Percentiles rank a stretch among this genome's conserved stretches.
Conservation (phyloP, 78 protist genomes). For the Polysphondylium violaceum region DNA sequence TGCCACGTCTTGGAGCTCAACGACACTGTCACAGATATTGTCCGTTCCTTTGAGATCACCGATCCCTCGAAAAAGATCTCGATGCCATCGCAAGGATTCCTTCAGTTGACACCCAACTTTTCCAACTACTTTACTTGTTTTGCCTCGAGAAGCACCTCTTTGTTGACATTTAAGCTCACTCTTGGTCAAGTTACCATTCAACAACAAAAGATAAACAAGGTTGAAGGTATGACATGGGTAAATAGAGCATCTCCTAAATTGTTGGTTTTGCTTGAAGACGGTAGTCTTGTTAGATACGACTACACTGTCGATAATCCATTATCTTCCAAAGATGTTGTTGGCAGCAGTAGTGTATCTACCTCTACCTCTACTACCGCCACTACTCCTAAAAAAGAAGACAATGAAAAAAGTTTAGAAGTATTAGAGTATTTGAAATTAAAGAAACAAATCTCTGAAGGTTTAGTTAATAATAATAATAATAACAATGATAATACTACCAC, state of each 20-base stretch:
- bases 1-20: constrained; percentile 15
- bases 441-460: neutral
- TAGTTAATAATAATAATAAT: neutral
- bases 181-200: constrained; percentile 14
- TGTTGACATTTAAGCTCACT: constrained; percentile 3
- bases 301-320: constrained; percentile 14
- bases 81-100: constrained; percentile 40
- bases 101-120: constrained; percentile 10
- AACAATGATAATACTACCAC: neutral
- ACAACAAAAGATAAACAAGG: constrained; percentile 18
- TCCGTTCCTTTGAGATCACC: constrained; percentile 4
- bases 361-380: neutral
- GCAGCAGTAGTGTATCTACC: neutral
- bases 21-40: neutral
- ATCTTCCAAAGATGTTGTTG: neutral
- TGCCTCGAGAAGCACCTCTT: constrained; percentile 24
- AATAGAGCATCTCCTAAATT: constrained; percentile 56
- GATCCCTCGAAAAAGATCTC: constrained; percentile 25
- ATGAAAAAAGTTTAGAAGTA: constrained; percentile 25
- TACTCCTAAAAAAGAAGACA: neutral
- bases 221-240: constrained; percentile 72
- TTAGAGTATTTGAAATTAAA: constrained; percentile 3
- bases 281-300: constrained; percentile 46
- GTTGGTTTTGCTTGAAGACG: constrained; percentile 52
- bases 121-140: constrained; percentile 37